Conservation (phyloP, 2,329 filamentous ascomycete genomes). For the Colletotrichum sp. region DNA sequence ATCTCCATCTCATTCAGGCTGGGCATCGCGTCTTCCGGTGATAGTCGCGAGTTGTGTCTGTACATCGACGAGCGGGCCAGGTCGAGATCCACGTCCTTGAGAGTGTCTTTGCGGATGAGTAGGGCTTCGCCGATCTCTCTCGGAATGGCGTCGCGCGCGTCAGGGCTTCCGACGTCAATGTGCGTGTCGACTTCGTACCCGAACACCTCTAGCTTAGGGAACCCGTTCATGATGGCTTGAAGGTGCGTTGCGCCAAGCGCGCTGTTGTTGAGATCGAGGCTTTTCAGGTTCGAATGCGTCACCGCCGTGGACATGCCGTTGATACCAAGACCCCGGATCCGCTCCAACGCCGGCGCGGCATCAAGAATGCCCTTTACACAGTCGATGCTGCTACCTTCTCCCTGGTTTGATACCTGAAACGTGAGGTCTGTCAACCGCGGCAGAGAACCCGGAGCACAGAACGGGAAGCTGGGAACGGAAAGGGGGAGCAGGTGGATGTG, state of each 20-base stretch:
- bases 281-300: background rate
- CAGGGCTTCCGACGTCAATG: background rate
- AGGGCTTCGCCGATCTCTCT: background rate
- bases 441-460: background rate
- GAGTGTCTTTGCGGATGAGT: background rate
- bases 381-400: background rate
- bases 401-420: background rate
- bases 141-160: background rate
- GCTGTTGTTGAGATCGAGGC: background rate
- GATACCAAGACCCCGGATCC: background rate
- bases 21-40: background rate
- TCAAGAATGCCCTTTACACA: background rate
- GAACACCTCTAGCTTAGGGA: background rate
- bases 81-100: background rate
- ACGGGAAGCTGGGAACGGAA: background rate
- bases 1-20: background rate
- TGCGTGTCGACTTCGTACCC: background rate
- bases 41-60: background rate
- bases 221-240: background rate
- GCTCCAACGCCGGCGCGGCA: background rate
- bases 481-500: background rate
- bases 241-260: background rate
- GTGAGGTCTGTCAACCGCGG: background rate
- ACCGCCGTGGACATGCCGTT: background rate
- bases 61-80: background rate